Percentiles rank a stretch among this genome's conserved stretches.
Evolutionary conservation across 2,329 filamentous ascomycete genomes (phyloP).

Genomic region (Dothideomycetes sp.): DNA sequence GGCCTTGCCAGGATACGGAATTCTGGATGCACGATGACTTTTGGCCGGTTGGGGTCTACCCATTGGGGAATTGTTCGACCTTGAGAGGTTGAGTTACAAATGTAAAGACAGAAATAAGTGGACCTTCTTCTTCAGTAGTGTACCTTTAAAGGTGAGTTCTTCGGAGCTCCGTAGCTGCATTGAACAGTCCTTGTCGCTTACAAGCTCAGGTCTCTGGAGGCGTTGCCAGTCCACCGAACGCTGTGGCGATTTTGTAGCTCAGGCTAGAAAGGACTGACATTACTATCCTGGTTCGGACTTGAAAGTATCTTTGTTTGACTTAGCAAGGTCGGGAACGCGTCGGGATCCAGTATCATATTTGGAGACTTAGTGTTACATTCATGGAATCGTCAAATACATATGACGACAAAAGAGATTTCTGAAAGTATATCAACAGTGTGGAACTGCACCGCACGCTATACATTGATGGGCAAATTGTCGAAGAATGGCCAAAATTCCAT

Average conservation of each 20-base stretch:
- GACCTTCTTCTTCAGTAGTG: conserved; percentile 16
- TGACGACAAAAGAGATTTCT: no score
- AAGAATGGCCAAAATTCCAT: conserved; percentile 6
- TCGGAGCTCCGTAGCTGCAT: no score
- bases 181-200: background rate
- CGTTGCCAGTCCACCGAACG: conserved; percentile 13
- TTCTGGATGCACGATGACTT: conserved; percentile 12
- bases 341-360: no score
- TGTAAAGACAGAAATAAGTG: conserved; percentile 20
- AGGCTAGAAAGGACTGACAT: no score
- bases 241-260: conserved; percentile 13
- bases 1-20: conserved; percentile 33
- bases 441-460: no score
- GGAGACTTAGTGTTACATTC: no score
- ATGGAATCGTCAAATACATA: no score
- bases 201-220: conserved; percentile 8
- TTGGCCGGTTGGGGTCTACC: conserved; percentile 16
- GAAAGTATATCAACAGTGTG: no score
- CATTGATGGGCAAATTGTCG: conserved; percentile 1
- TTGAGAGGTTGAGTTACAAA: conserved; percentile 19
- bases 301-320: no score
- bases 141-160: conserved; percentile 12
- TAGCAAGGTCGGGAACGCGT: no score
- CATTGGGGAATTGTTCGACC: conserved; percentile 24
- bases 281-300: no score